These are phyloP conservation scores for Prunus salicina DNA, from an alignment of 306 rosid genomes.

Conservation along the genomic window DNA sequence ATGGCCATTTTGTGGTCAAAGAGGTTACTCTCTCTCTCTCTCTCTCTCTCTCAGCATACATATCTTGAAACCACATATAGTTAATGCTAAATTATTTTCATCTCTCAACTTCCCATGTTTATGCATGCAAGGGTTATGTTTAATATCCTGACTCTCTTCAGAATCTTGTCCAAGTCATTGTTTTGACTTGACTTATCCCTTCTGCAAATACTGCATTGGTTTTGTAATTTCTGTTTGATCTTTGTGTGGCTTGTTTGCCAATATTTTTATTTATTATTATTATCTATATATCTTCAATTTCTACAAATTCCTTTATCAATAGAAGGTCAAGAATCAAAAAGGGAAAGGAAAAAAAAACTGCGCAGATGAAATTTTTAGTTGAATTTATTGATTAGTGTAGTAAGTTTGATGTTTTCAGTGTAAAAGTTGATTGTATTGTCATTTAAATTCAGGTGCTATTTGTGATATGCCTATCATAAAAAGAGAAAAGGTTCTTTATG, in stretches of 20 bases:
- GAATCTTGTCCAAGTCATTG: not conserved
- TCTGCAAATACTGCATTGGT: not conserved
- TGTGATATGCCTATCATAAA: not conserved
- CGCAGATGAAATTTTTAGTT: not conserved
- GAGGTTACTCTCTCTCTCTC: conserved; percentile 43
- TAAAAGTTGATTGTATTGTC: not conserved
- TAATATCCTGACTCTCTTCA: not conserved
- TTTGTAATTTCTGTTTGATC: not conserved
- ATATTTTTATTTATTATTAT: too few species aligned
- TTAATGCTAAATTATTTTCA: not conserved
- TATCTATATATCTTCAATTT: not conserved
- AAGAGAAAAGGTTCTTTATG: not conserved
- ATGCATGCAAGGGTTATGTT: not conserved
- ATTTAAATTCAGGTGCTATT: not conserved
- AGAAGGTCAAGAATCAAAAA: not conserved
- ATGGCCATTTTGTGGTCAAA: conserved; percentile 72
- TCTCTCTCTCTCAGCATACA: not conserved
- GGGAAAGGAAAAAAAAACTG: not conserved
- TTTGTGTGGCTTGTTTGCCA: too few species aligned
- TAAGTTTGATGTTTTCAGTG: not conserved
- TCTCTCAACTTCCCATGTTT: not conserved
- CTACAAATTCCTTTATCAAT: not conserved
- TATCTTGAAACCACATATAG: not conserved
- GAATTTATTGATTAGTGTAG: not conserved
- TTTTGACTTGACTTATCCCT: not conserved